These are phyloP conservation scores for Bacidia rubella DNA, from an alignment of 495 filamentous ascomycete genomes.

Conservation along the genomic window DNA sequence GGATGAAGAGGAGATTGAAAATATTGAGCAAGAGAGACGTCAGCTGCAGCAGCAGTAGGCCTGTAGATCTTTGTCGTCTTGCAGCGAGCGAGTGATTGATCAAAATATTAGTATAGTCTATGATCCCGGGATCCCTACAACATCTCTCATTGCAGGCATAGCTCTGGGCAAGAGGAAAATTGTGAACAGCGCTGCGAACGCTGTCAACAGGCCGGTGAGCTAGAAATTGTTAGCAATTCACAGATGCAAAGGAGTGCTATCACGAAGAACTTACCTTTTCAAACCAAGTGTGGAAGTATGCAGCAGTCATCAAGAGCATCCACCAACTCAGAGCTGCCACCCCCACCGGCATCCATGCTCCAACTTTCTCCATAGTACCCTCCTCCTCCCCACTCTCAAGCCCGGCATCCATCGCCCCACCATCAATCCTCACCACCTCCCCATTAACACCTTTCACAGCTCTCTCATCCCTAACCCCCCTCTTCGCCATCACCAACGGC, in stretches of 20 bases:
- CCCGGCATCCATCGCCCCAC: slow-evolving; percentile 17
- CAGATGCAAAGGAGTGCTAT: no score
- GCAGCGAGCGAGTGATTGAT: no score
- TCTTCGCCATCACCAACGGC: slow-evolving; percentile 39
- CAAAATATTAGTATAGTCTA: no score
- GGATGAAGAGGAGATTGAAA: neutral
- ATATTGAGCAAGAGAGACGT: neutral
- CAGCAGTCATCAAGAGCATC: slow-evolving; percentile 97
- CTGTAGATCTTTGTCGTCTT: no score
- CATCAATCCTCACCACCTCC: slow-evolving; percentile 33
- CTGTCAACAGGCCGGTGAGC: slow-evolving; percentile 53
- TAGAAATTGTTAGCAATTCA: slow-evolving; percentile 21
- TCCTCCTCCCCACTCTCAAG: slow-evolving; percentile 27
- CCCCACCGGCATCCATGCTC: slow-evolving; percentile 24
- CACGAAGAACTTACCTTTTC: slow-evolving; percentile 92
- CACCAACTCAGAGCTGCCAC: slow-evolving; percentile 55
- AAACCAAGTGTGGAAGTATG: slow-evolving; percentile 96
- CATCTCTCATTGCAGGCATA: slow-evolving; percentile 43
- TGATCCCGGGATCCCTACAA: slow-evolving; percentile 68
- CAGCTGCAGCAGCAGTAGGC: no score
- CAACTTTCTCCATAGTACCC: slow-evolving; percentile 36
- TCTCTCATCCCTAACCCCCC: slow-evolving; percentile 37
- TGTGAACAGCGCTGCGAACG: slow-evolving; percentile 51
- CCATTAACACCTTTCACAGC: slow-evolving; percentile 47
- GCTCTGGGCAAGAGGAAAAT: slow-evolving; percentile 67